Evolutionary conservation across 805 yeast genomes (phyloP), one percentile per base, ranked within the genome.

Genomic region (Suhomyces sp.): DNA sequence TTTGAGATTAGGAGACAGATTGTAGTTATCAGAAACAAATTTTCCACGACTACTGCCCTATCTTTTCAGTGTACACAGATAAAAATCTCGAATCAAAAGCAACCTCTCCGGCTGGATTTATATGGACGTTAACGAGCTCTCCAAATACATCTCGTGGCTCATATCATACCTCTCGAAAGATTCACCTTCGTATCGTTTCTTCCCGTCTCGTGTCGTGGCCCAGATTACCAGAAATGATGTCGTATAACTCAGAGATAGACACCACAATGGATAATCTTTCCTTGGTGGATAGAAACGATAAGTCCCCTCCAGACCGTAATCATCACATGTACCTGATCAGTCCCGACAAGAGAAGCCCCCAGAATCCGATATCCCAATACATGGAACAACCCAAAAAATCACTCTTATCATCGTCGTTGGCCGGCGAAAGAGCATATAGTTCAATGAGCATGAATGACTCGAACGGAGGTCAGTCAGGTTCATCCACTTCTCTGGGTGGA

Each of bases 341-440:
- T 11, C n/a, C 21, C 4, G 25, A 19, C 3, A 18, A 19, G 17
- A 18, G 25, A 12, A 17, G 18, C 19, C 28, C 28, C 23, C 17
- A 13, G 3, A 8, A 17, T 3, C 20, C 27, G 9, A 14, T 26
- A 11, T 19, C 20, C 13, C 29, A 28, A 15, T 30, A 30, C 20
- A 20, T 19, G n/a, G 14, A 30, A n/a, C 33, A 30, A 7, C 36
- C 36, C 22, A 51, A 30, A 21, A 44, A 42, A 15, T 56, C 62
- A 24, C 48, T 58, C 7, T 53, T 59, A 21, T 53, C 62, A 11
- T 42, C 51, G 19, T 54, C 63, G 5, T 41, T 59, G 34, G 63
- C 63, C 3, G 48, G 48, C 13, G 57, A 54, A 14, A 34, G 40
- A 6, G 32, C 25, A 11, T 26, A 31, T 18, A 25, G 4, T 15